These are phyloP conservation scores for Parastagonospora avenae DNA, from an alignment of 2,329 filamentous ascomycete species.

Conservation along the genomic window DNA sequence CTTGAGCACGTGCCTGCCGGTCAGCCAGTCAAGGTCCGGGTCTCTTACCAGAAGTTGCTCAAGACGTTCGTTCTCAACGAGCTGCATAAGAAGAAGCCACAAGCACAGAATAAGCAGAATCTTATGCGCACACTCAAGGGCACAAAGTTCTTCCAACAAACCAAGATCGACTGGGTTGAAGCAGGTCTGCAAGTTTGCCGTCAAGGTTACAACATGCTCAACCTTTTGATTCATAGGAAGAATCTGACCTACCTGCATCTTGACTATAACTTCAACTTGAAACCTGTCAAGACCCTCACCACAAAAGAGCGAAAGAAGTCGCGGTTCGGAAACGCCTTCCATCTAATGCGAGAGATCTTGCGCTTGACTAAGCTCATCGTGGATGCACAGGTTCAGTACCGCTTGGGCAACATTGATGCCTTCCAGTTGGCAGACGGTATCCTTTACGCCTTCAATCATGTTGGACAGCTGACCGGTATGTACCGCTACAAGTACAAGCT, in stretches of 20 bases:
- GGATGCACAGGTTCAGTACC: slow-evolving; percentile 97
- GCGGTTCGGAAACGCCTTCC: slow-evolving; percentile 97
- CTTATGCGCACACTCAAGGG: slow-evolving; percentile 87
- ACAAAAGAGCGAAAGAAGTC: slow-evolving; percentile 99
- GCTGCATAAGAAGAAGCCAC: slow-evolving; percentile 92
- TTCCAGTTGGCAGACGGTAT: slow-evolving; percentile 99
- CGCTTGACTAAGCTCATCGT: slow-evolving; percentile 97
- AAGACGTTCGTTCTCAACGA: slow-evolving; percentile 97
- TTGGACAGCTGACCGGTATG: slow-evolving; percentile 98
- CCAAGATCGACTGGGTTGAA: slow-evolving; percentile 98
- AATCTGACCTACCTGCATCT: slow-evolving; percentile 98
- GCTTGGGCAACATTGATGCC: slow-evolving; percentile 95
- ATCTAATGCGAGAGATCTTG: slow-evolving; percentile 97
- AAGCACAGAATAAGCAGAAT: slow-evolving; percentile 94
- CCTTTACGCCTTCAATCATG: slow-evolving; percentile 98
- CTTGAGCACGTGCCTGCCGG: slow-evolving; percentile 90
- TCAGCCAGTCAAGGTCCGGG: slow-evolving; percentile 94
- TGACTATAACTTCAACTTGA: slow-evolving; percentile 99
- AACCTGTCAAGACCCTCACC: slow-evolving; percentile 97
- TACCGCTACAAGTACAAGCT: slow-evolving; percentile 99
- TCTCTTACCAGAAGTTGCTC: slow-evolving; percentile 96
- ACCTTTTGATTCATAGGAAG: slow-evolving; percentile 95
- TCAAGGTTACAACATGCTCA: slow-evolving; percentile 99
- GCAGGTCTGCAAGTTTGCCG: slow-evolving; percentile 97
- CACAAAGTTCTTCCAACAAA: slow-evolving; percentile 99